Conservation (phyloP, 2,329 filamentous ascomycete species). For the Stachybotrys chartarum region DNA sequence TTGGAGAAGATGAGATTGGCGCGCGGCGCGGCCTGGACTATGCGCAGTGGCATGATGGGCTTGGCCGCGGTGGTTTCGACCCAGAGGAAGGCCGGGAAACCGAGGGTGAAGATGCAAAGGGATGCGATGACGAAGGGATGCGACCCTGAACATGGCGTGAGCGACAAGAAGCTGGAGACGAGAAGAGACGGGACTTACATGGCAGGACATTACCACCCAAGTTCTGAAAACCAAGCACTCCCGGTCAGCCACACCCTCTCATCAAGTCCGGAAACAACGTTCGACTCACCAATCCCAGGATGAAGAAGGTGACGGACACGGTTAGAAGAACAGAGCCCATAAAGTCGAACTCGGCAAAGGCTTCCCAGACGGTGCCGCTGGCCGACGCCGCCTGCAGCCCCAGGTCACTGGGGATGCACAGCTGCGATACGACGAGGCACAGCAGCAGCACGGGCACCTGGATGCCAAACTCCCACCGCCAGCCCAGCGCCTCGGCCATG, state of each 20-base stretch:
- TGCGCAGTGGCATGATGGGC: constrained; percentile 53
- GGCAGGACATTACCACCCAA: constrained; percentile 57
- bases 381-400: constrained; percentile 33
- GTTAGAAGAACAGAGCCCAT: constrained; percentile 47
- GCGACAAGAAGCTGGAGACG: neutral
- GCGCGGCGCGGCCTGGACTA: constrained; percentile 43
- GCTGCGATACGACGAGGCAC: constrained; percentile 34
- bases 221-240: constrained; percentile 28
- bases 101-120: constrained; percentile 37
- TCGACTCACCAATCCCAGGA: constrained; percentile 46
- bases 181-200: constrained; percentile 31
- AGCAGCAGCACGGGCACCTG: constrained; percentile 47
- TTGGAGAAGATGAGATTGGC: constrained; percentile 52
- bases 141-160: constrained; percentile 31
- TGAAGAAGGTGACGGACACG: constrained; percentile 46
- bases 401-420: constrained; percentile 45
- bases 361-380: constrained; percentile 33
- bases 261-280: neutral
- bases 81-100: constrained; percentile 44
- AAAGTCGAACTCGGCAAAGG: constrained; percentile 50
- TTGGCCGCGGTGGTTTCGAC: constrained; percentile 41
- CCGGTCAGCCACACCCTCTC: constrained; percentile 1
- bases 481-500: constrained; percentile 63
- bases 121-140: constrained; percentile 50
- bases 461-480: constrained; percentile 65